Conservation (phyloP, 2,329 filamentous ascomycete species). For the Exophiala calicioides region DNA sequence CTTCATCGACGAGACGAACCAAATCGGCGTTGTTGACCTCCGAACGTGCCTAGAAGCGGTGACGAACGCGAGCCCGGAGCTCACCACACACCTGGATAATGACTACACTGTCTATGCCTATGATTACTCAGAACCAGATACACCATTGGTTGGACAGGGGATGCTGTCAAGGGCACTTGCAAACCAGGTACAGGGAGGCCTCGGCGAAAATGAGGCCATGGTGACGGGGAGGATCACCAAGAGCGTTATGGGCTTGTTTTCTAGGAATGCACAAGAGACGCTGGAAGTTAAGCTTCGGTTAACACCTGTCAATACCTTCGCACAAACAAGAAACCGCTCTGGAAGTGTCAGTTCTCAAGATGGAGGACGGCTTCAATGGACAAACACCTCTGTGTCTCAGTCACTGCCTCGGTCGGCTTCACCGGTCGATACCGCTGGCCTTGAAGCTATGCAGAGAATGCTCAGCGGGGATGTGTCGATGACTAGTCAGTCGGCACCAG, state of each 20-base stretch:
- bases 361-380: slow-evolving; percentile 25
- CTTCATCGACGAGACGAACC: slow-evolving; percentile 72
- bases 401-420: slow-evolving; percentile 36
- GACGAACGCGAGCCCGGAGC: slow-evolving; percentile 76
- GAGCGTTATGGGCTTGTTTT: slow-evolving; percentile 81
- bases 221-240: slow-evolving; percentile 89
- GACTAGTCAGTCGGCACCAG: slow-evolving; percentile 17
- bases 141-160: slow-evolving; percentile 89
- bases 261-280: slow-evolving; percentile 77
- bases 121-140: slow-evolving; percentile 94
- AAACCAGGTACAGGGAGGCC: slow-evolving; percentile 52
- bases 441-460: slow-evolving; percentile 48
- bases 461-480: slow-evolving; percentile 48
- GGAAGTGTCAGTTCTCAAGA: slow-evolving; percentile 31
- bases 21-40: slow-evolving; percentile 86
- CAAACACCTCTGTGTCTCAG: slow-evolving; percentile 16
- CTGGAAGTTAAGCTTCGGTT: slow-evolving; percentile 90
- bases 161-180: slow-evolving; percentile 84
- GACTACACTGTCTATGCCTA: slow-evolving; percentile 98
- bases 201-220: slow-evolving; percentile 47
- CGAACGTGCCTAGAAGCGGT: slow-evolving; percentile 85
- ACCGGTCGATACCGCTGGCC: slow-evolving; percentile 43
- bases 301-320: slow-evolving; percentile 63
- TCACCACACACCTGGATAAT: slow-evolving; percentile 68
- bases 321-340: slow-evolving; percentile 25